Conservation (phyloP, 345 rosid species). For the Camelina laxa region DNA sequence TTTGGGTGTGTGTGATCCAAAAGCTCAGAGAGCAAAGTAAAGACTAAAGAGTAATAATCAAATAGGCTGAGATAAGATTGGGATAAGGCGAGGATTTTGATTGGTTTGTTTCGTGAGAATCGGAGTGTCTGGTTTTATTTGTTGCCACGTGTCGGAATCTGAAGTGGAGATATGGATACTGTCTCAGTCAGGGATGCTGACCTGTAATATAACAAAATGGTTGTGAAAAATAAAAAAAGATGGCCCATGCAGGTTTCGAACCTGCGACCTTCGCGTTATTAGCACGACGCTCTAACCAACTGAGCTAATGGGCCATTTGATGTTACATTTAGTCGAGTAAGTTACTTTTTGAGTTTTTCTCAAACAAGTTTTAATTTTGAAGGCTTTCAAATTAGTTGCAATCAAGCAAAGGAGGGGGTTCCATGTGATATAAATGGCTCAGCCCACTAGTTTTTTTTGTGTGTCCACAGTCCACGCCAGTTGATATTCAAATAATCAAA, state of each 20-base stretch:
- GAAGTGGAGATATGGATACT: conserved; percentile 48
- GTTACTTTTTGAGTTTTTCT: neutral
- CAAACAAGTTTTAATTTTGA: neutral
- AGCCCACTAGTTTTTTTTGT: neutral
- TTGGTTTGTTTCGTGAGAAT: conserved; percentile 58
- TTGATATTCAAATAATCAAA: neutral
- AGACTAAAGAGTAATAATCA: conserved; percentile 36
- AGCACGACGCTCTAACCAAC: conserved; percentile 87
- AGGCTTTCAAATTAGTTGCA: neutral
- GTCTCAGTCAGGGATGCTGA: conserved; percentile 40
- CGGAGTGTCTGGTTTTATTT: conserved; percentile 31
- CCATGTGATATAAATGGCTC: neutral
- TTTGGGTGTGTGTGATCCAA: conserved; percentile 22
- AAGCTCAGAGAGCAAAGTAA: conserved; percentile 19
- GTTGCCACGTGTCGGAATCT: conserved; percentile 59
- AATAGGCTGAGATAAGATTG: conserved; percentile 60
- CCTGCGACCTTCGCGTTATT: conserved; percentile 91
- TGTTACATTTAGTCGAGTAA: neutral
- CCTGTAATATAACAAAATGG: neutral
- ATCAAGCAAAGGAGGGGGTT: neutral
- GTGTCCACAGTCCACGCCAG: neutral
- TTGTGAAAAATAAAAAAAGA: accelerated
- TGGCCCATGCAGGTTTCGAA: conserved; percentile 70
- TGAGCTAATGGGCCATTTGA: neutral
- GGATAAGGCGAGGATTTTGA: conserved; percentile 67